Percentiles rank a stretch among this genome's conserved stretches.
Conservation (phyloP, 805 yeast species). For the Tetrapisispora phaffii region DNA sequence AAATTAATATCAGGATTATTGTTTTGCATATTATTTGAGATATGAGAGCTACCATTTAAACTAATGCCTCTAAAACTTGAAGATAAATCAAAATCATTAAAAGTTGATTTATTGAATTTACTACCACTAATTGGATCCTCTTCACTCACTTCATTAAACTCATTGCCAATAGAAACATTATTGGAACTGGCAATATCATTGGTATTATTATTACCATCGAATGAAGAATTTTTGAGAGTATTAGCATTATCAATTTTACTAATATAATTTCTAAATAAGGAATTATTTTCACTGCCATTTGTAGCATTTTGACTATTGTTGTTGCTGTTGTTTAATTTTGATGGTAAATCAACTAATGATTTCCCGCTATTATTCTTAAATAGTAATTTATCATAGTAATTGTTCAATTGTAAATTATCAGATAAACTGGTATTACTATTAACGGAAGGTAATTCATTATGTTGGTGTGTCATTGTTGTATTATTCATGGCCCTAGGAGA, state of each 20-base stretch:
- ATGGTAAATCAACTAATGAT: slow-evolving; percentile 26
- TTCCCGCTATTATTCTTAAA: slow-evolving; percentile 28
- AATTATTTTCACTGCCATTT: not conserved
- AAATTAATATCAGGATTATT: not conserved
- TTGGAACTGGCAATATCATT: not conserved
- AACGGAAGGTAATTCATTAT: slow-evolving; percentile 23
- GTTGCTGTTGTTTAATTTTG: slow-evolving; percentile 5
- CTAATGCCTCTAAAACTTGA: slow-evolving; percentile 16
- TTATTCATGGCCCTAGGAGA: not conserved
- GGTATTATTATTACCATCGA: not conserved
- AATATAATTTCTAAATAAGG: slow-evolving; percentile 1
- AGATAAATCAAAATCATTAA: slow-evolving; percentile 16
- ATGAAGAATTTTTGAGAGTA: not conserved
- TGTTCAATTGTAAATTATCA: slow-evolving; percentile 26
- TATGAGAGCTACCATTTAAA: not conserved
- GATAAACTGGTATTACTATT: slow-evolving; percentile 29
- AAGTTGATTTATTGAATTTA: not conserved
- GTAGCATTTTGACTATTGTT: not conserved
- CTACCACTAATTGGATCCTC: slow-evolving; percentile 1
- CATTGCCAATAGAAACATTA: not conserved
- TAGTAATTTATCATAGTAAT: slow-evolving; percentile 27
- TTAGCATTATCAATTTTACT: not conserved
- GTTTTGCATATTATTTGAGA: not conserved
- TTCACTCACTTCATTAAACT: not conserved
- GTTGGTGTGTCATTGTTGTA: not conserved